Evolutionary conservation across 352 stramenopile genomes (phyloP), one percentile per base, ranked within the genome.

Genomic region (Pelagophyceae sp.): DNA sequence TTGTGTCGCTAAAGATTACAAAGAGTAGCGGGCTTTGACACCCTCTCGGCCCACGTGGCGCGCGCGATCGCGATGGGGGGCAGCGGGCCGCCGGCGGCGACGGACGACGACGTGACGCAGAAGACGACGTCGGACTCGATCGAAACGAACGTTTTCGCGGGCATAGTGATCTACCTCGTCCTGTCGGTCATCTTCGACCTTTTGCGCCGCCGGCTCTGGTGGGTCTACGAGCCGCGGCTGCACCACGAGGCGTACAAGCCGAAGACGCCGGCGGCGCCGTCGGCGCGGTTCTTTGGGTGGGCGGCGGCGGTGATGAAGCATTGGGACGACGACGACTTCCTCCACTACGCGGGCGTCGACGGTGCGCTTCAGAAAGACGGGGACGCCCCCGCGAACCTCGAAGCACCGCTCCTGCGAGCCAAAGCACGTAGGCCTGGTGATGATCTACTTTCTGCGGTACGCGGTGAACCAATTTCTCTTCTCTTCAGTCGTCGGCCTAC

Each of bases 171-270:
- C 17, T 65, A 45, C 35, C 15, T 51, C 29, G 23, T 51, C 2
- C 38, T 74, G 27, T 20, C 58, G 17, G 33, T 74, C 20, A 3
- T 74, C 20, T 74, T 74, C 67, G 67, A 74, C 67, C 1, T 50
- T 1, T 11, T 74, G 1, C 67, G 67, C 67, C 31, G 2, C 11
- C 11, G 38, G 38, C 33, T 74, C 15, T 74, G 67, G 67, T 74
- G 67, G 67, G 38, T 74, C 67, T 74, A 74, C 67, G 67, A 51
- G 67, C 67, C 67, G 35, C 33, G 67, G 27, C 27, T 74, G 15
- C 35, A 58, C 67, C 67, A 74, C 37, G 27, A 11, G 67, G 23
- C 27, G 33, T 74, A 74, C 38, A 31, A 51, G 6, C 35, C 3
- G 2, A 6, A n/a, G 67, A 74, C 67, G 35, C 67, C 67, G 27